phyloP scores from a whole-genome alignment of 495 filamentous ascomycete genomes.

The Amniculicola lignicola region DNA sequence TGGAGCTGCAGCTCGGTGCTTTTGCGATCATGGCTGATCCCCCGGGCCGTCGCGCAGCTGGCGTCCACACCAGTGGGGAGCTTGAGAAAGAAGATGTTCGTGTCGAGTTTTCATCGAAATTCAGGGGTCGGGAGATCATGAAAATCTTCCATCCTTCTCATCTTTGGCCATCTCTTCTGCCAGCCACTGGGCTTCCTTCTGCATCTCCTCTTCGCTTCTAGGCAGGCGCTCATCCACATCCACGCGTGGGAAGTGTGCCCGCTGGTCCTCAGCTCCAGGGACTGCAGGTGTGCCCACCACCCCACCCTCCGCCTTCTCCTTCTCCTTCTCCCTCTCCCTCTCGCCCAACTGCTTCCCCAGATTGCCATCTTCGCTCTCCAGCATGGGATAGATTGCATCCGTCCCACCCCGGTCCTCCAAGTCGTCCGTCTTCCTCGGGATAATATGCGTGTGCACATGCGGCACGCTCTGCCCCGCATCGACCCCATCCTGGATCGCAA shows the following conservation, averaged over 20 bases:
- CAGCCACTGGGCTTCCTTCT: conserved; percentile 67
- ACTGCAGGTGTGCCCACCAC: conserved; percentile 35
- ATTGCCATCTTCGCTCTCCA: conserved; percentile 84
- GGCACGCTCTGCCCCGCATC: conserved; percentile 87
- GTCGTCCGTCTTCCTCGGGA: conserved; percentile 66
- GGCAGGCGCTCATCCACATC: conserved; percentile 67
- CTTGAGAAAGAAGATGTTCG: too few species aligned
- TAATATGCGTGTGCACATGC: conserved; percentile 92
- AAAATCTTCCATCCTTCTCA: too few species aligned
- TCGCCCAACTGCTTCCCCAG: conserved; percentile 62
- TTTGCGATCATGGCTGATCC: too few species aligned
- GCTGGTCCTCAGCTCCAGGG: conserved; percentile 1
- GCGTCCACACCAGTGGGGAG: too few species aligned
- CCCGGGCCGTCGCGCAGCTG: too few species aligned
- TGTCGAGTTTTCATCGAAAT: too few species aligned
- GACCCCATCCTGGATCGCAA: conserved; percentile 86
- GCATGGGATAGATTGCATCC: conserved; percentile 71
- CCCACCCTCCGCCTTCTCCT: conserved; percentile 20
- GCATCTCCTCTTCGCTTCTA: conserved; percentile 73
- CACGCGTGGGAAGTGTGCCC: conserved; percentile 51
- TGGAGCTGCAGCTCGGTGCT: too few species aligned
- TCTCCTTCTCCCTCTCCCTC: conserved; percentile 35
- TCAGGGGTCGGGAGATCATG: too few species aligned
- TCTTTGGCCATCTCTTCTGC: conserved; percentile 53
- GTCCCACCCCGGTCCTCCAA: conserved; percentile 51